Evolutionary conservation across 345 rosid genomes (phyloP).

Genomic region (Populus alba): DNA sequence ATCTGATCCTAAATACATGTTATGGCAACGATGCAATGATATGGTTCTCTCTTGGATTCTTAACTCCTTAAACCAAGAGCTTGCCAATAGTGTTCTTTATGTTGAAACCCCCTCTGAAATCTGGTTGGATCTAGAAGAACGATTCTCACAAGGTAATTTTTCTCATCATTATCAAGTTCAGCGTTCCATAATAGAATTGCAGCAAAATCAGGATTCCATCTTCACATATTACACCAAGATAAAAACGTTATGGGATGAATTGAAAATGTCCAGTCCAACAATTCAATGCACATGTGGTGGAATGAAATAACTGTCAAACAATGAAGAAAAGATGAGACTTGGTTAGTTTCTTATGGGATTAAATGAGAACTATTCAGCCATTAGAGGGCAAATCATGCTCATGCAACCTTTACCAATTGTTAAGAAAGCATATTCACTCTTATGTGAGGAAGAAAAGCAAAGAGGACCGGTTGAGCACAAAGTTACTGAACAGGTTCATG

Average conservation of each 20-base stretch:
- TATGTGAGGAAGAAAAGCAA: no score
- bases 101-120: not conserved
- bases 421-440: no score
- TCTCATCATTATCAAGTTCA: not conserved
- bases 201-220: not conserved
- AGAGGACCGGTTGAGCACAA: no score
- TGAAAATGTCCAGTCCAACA: not conserved
- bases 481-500: no score
- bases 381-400: not conserved
- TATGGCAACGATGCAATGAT: not conserved
- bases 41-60: not conserved
- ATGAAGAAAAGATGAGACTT: not conserved
- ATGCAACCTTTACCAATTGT: constrained; percentile 4
- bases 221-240: not conserved
- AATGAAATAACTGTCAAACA: not conserved
- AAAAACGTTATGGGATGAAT: not conserved
- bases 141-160: not conserved
- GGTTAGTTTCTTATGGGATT: not conserved
- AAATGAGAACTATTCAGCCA: not conserved
- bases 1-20: not conserved
- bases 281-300: not conserved
- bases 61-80: not conserved
- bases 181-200: not conserved
- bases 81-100: not conserved
- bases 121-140: not conserved